A percentile compares a stretch with the other conserved stretches of the same genome.
These are phyloP conservation scores for Darksidea phi DNA, from an alignment of 495 filamentous ascomycete genomes.

Conservation along the genomic window DNA sequence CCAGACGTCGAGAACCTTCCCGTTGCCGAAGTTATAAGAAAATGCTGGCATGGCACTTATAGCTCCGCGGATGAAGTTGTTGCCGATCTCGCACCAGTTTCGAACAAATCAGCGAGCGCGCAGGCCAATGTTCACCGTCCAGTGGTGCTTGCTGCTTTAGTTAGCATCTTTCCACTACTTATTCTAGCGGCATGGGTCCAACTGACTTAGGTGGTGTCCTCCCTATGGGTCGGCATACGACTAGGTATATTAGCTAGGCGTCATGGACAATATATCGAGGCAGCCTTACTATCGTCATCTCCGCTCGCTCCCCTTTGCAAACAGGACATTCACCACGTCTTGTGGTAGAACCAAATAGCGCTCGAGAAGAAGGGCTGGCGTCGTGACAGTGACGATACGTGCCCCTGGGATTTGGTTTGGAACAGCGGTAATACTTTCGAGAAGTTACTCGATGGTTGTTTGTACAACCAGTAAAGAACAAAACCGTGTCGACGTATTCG, in stretches of 20 bases:
- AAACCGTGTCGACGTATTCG: no score
- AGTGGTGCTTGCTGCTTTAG: no score
- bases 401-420: no score
- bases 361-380: no score
- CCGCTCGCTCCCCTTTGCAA: background rate
- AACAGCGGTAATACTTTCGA: no score
- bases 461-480: no score
- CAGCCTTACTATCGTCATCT: background rate
- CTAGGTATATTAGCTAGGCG: background rate
- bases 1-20: background rate
- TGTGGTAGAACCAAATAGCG: no score
- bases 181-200: background rate
- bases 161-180: no score
- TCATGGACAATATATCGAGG: background rate
- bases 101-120: background rate
- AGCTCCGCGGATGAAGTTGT: background rate
- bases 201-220: background rate
- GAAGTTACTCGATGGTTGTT: no score
- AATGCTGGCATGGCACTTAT: slow-evolving; percentile 4
- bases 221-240: background rate
- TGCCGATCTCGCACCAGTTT: background rate
- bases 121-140: no score
- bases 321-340: no score
- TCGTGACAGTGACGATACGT: no score
- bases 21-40: background rate